Evolutionary conservation across 179 eudicot species (phyloP), one percentile per base, ranked within the genome.

Genomic region (Heliamphora pulchella): DNA sequence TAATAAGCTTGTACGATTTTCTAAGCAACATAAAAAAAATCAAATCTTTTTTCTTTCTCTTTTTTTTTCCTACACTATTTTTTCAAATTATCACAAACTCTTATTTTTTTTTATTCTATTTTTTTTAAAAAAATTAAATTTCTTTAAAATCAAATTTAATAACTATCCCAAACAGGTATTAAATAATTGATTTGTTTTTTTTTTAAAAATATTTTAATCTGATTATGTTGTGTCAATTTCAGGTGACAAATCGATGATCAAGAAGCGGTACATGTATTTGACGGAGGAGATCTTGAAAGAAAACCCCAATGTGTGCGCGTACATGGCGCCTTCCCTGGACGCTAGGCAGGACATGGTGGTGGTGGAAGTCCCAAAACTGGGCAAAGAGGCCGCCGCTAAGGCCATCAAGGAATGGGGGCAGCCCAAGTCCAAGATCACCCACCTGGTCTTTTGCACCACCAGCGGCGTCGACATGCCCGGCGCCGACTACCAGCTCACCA

Each of bases 391-490:
- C 3, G 81, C 84, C 11, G 6, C 72, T 18, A 82, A 73, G 53
- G 81, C 84, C 47, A 82, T 82, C 73, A 67, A 82, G 67, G 83
- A 81, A 44, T 81, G 83, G 83, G 83, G 83, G 8, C 83, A 76
- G 61, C 80, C 83, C 59, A 81, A 82, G 68, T 78, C 84, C 71
- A 78, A 66, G 57, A 82, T 82, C 55, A 82, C 84, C 77, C 84
- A 82, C 47, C 11, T 78, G 10, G 77, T 78, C 77, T 78, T 82
- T 48, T 79, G 80, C 83, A 77, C 83, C 31, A 78, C 81, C 78
- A 74, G 77, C 44, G 84, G 86, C 6, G 86, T 79, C 11, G 82
- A 84, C 69, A 81, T 84, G 84, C 84, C 86, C 1, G 84, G 82
- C 0, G 82, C 84, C 18, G 82, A 84, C 65, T 81, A 74, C 76